Percentiles rank a stretch among this genome's conserved stretches.
Conservation (phyloP, 2,329 filamentous ascomycete genomes). For the Alternaria sp. region DNA sequence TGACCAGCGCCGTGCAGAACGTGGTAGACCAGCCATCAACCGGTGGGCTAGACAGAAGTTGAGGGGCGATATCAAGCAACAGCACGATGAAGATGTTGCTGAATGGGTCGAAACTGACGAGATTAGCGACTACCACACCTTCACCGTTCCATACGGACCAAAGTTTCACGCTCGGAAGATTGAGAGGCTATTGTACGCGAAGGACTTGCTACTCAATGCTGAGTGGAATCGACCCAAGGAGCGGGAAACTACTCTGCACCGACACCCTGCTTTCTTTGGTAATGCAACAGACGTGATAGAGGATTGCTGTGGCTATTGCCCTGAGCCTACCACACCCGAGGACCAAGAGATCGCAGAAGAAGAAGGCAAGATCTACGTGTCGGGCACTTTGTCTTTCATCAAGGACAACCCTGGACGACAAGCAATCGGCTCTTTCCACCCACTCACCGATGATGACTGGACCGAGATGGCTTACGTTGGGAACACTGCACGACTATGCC, state of each 20-base stretch:
- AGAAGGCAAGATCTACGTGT: constrained; percentile 79
- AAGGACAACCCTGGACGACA: constrained; percentile 85
- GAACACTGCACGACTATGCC: constrained; percentile 77
- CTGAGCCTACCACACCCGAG: constrained; percentile 71
- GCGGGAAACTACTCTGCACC: constrained; percentile 78
- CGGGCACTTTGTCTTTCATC: constrained; percentile 75
- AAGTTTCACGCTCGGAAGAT: constrained; percentile 70
- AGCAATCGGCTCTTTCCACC: constrained; percentile 76
- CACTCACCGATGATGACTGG: constrained; percentile 83
- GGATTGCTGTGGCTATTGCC: constrained; percentile 85
- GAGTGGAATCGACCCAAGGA: constrained; percentile 85
- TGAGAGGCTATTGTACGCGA: constrained; percentile 81
- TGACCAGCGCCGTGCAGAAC: constrained; percentile 72
- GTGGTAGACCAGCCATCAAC: constrained; percentile 69
- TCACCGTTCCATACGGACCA: constrained; percentile 71
- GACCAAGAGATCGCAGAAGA: constrained; percentile 75
- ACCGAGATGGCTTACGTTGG: constrained; percentile 91
- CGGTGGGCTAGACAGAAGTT: constrained; percentile 55
- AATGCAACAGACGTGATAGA: constrained; percentile 73
- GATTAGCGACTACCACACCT: constrained; percentile 76
- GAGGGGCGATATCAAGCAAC: constrained; percentile 77
- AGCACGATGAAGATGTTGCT: constrained; percentile 79
- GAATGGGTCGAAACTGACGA: constrained; percentile 84
- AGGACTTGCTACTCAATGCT: constrained; percentile 80
- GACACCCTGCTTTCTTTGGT: constrained; percentile 87